These are phyloP conservation scores for Cephaloascus fragrans DNA, from an alignment of 805 yeast genomes.

Conservation along the genomic window DNA sequence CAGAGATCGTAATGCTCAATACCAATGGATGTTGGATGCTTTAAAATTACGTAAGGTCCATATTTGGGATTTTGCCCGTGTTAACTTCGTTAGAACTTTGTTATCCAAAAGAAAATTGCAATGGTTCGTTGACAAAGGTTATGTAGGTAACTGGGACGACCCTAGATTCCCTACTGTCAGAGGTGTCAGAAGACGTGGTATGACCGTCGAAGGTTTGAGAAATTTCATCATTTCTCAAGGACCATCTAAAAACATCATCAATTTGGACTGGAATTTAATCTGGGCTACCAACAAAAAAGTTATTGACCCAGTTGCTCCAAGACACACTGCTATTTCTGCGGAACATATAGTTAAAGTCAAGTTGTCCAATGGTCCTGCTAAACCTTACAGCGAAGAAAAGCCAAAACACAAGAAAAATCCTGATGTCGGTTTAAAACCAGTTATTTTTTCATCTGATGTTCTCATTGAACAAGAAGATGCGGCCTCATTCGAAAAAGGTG, in stretches of 20 bases:
- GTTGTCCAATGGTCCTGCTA: constrained; percentile 59
- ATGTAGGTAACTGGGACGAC: constrained; percentile 95
- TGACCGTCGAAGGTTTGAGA: constrained; percentile 96
- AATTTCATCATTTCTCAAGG: constrained; percentile 93
- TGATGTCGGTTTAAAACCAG: constrained; percentile 77
- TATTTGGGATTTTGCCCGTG: constrained; percentile 97
- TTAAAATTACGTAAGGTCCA: constrained; percentile 83
- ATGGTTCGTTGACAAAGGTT: constrained; percentile 93
- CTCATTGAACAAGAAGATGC: constrained; percentile 85
- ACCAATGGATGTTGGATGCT: constrained; percentile 88
- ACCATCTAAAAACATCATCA: constrained; percentile 93
- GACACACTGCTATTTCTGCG: constrained; percentile 73
- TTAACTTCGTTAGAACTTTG: constrained; percentile 92
- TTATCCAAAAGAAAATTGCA: constrained; percentile 95
- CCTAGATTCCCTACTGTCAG: constrained; percentile 99
- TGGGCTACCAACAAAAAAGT: constrained; percentile 98
- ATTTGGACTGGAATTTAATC: constrained; percentile 93
- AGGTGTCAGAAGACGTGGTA: constrained; percentile 99
- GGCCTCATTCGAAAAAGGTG: constrained; percentile 56
- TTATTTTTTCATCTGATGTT: constrained; percentile 52
- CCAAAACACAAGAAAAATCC: constrained; percentile 96
- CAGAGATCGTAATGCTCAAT: constrained; percentile 97
- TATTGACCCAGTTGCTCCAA: constrained; percentile 95
- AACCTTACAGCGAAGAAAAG: constrained; percentile 55
- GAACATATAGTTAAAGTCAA: constrained; percentile 61